Evolutionary conservation across 2,329 filamentous ascomycete genomes (phyloP).

Genomic region (Zymoseptoria ardabiliae): DNA sequence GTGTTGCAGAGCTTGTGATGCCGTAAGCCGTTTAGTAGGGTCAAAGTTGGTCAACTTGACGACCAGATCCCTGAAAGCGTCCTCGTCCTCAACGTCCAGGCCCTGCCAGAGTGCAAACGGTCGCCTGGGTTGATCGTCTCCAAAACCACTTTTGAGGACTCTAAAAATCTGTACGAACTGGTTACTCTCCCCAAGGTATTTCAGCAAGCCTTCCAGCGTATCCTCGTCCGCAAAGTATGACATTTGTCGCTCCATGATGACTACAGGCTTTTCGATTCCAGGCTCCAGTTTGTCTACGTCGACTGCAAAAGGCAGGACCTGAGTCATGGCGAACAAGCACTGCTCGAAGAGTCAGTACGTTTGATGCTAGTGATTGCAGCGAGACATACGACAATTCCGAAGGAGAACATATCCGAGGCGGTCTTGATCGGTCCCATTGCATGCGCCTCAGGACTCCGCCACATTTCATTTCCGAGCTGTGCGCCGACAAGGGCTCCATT

Average conservation of each 20-base stretch:
- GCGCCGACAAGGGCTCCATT: slow-evolving; percentile 26
- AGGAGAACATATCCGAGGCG: slow-evolving; percentile 27
- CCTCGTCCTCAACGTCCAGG: slow-evolving; percentile 14
- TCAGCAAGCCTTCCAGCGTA: slow-evolving; percentile 26
- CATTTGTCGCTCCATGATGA: slow-evolving; percentile 31
- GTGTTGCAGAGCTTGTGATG: not conserved
- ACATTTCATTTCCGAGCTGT: slow-evolving; percentile 27
- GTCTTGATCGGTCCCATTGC: slow-evolving; percentile 25
- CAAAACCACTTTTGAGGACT: slow-evolving; percentile 35
- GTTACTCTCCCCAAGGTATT: slow-evolving; percentile 31
- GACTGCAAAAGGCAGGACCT: slow-evolving; percentile 12
- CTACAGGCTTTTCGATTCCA: slow-evolving; percentile 31
- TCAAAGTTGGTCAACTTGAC: slow-evolving; percentile 1
- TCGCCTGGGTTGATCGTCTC: slow-evolving; percentile 33
- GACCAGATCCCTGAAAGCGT: slow-evolving; percentile 1
- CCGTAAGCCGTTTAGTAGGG: not conserved
- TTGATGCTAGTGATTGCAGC: not conserved
- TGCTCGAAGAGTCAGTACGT: not conserved
- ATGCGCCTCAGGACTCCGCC: slow-evolving; percentile 29
- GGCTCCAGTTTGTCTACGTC: slow-evolving; percentile 28
- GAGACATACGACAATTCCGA: slow-evolving; percentile 19
- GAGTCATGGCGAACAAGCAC: not conserved
- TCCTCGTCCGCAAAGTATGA: slow-evolving; percentile 27
- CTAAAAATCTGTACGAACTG: slow-evolving; percentile 35
- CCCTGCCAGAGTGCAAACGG: slow-evolving; percentile 26